Percentiles rank a stretch among this genome's conserved stretches.
phyloP scores from a whole-genome alignment of 2,329 filamentous ascomycete species.

The Thermoascus crustaceus region DNA sequence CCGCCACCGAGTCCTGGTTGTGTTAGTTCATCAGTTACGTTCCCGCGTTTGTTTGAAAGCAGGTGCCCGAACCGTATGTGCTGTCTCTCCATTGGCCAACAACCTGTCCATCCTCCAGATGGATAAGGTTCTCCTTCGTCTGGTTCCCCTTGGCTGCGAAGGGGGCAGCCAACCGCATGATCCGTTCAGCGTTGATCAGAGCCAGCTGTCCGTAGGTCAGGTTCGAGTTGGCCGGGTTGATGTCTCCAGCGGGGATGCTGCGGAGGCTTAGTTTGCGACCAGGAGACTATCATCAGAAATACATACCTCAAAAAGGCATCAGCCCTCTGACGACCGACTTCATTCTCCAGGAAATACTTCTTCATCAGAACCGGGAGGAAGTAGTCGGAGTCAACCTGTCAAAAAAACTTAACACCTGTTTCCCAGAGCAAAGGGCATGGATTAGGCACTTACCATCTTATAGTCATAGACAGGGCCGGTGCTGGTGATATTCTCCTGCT shows the following conservation, averaged over 20 bases:
- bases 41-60: neutral
- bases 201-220: constrained; percentile 48
- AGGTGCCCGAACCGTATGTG: constrained; percentile 43
- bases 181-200: constrained; percentile 47
- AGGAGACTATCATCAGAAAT: no score
- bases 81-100: constrained; percentile 60
- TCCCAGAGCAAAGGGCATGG: constrained; percentile 13
- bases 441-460: constrained; percentile 41
- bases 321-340: constrained; percentile 32
- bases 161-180: constrained; percentile 48
- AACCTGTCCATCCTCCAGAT: constrained; percentile 45
- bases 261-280: constrained; percentile 14
- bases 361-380: constrained; percentile 52
- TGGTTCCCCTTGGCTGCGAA: constrained; percentile 44
- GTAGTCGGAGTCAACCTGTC: constrained; percentile 54
- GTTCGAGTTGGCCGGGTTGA: constrained; percentile 45
- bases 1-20: constrained; percentile 46
- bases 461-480: constrained; percentile 50
- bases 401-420: constrained; percentile 2
- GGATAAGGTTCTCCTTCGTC: constrained; percentile 48
- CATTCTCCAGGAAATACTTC: constrained; percentile 48
- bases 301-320: constrained; percentile 27
- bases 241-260: constrained; percentile 38
- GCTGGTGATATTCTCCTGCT: constrained; percentile 45
- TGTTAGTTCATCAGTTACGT: neutral